phyloP scores from a whole-genome alignment of 2,329 filamentous ascomycete species.

The Colletotrichum karsti region DNA sequence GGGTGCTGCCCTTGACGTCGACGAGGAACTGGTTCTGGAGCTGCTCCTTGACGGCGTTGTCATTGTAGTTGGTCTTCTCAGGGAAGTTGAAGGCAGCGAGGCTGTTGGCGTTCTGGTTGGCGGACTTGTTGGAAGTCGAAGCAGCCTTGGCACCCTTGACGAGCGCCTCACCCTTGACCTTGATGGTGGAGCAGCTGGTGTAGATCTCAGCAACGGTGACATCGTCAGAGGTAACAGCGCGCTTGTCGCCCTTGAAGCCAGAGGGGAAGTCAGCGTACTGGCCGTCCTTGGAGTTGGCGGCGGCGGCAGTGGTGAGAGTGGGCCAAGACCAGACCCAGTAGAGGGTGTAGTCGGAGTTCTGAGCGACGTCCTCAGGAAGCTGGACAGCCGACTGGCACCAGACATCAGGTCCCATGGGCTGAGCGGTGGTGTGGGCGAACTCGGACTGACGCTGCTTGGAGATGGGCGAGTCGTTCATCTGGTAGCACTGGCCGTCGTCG shows the following conservation, averaged over 20 bases:
- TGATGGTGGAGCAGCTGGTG: constrained; percentile 33
- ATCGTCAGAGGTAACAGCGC: constrained; percentile 20
- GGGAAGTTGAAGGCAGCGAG: constrained; percentile 38
- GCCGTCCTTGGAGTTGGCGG: constrained; percentile 47
- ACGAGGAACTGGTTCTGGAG: constrained; percentile 56
- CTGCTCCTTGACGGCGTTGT: constrained; percentile 54
- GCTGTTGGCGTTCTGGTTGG: constrained; percentile 20
- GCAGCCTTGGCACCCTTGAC: not conserved
- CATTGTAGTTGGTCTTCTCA: constrained; percentile 48
- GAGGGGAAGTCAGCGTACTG: constrained; percentile 51
- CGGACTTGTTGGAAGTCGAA: constrained; percentile 27
- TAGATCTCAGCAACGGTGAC: constrained; percentile 47
- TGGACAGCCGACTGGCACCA: constrained; percentile 85
- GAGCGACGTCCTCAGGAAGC: constrained; percentile 72
- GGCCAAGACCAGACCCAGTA: constrained; percentile 99
- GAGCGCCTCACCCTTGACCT: constrained; percentile 27
- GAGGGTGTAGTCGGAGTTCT: constrained; percentile 76
- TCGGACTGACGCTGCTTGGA: constrained; percentile 65
- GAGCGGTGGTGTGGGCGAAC: constrained; percentile 59
- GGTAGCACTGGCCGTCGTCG: constrained; percentile 91
- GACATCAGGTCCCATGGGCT: constrained; percentile 65
- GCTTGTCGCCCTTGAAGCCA: constrained; percentile 28
- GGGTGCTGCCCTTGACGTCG: constrained; percentile 39
- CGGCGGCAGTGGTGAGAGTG: constrained; percentile 57
- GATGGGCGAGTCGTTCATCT: constrained; percentile 71